Conservation (phyloP, 169 alveolate species). For the Amoebophrya sp. region DNA sequence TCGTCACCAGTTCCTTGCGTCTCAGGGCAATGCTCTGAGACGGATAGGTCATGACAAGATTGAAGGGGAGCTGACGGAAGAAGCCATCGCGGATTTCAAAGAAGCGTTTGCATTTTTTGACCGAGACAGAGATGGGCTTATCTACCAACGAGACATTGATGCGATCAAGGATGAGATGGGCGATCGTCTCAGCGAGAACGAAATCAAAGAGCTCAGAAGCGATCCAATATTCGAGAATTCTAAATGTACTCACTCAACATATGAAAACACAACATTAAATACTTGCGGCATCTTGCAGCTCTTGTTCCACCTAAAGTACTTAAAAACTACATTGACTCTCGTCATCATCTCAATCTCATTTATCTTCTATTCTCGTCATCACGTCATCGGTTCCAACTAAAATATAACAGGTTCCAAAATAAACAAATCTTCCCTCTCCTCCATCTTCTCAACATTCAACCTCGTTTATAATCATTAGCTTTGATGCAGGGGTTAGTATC, state of each 20-base stretch:
- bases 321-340: too few species aligned
- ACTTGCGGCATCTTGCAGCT: too few species aligned
- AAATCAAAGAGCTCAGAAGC: conserved; percentile 25
- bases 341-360: not conserved
- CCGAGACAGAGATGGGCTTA: conserved; percentile 95
- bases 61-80: conserved; percentile 92
- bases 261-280: not conserved
- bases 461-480: not conserved
- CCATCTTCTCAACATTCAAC: too few species aligned
- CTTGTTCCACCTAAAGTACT: too few species aligned
- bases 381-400: too few species aligned
- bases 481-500: not conserved
- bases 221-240: not conserved
- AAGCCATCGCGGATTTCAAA: conserved; percentile 93
- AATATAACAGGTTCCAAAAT: too few species aligned
- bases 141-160: conserved; percentile 72
- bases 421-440: too few species aligned
- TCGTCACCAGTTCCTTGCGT: not conserved
- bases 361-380: not conserved
- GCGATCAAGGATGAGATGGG: not conserved
- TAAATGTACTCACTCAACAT: not conserved
- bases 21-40: not conserved
- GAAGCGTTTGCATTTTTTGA: conserved; percentile 96
- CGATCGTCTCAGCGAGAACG: not conserved
- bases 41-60: conserved; percentile 48